Percentiles rank a stretch among this genome's conserved stretches.
Evolutionary conservation across 2,329 filamentous ascomycete genomes (phyloP).

Genomic region (Phoma herbarum): DNA sequence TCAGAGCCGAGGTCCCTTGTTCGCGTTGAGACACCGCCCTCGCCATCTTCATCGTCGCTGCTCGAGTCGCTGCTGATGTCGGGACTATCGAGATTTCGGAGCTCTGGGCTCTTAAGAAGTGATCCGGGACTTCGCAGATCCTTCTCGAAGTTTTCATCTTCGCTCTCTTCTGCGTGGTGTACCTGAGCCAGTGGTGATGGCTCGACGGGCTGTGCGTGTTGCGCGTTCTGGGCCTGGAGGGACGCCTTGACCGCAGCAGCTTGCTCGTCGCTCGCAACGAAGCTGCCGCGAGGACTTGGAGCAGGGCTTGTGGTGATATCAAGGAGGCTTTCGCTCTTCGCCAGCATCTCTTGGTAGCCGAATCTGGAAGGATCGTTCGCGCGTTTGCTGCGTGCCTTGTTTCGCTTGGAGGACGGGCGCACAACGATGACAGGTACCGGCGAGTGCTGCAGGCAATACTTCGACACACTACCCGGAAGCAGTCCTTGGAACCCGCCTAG

Average conservation of each 20-base stretch:
- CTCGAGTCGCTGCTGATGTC: slow-evolving; percentile 48
- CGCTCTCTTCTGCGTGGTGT: slow-evolving; percentile 33
- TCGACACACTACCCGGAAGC: slow-evolving; percentile 88
- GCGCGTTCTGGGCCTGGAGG: slow-evolving; percentile 49
- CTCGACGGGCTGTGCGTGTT: slow-evolving; percentile 57
- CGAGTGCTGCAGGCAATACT: slow-evolving; percentile 93
- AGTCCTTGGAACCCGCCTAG: slow-evolving; percentile 86
- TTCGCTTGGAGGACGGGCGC: slow-evolving; percentile 82
- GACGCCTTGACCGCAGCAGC: slow-evolving; percentile 27
- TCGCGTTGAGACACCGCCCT: slow-evolving; percentile 21
- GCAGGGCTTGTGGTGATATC: slow-evolving; percentile 50
- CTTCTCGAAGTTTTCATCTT: slow-evolving; percentile 31
- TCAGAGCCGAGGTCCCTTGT: slow-evolving; percentile 14
- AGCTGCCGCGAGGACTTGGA: slow-evolving; percentile 55
- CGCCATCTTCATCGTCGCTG: slow-evolving; percentile 37
- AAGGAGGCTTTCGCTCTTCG: slow-evolving; percentile 68
- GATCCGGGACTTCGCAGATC: slow-evolving; percentile 44
- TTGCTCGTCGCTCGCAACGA: slow-evolving; percentile 51
- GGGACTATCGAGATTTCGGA: slow-evolving; percentile 52
- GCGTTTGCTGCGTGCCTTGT: slow-evolving; percentile 89
- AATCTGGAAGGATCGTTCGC: slow-evolving; percentile 77
- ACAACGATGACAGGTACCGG: slow-evolving; percentile 94
- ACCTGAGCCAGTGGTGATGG: slow-evolving; percentile 45
- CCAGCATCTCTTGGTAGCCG: slow-evolving; percentile 80
- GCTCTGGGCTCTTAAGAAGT: slow-evolving; percentile 53